Conservation (phyloP, 176 grass and related monocot species). For the Bolboschoenus planiculmis region DNA sequence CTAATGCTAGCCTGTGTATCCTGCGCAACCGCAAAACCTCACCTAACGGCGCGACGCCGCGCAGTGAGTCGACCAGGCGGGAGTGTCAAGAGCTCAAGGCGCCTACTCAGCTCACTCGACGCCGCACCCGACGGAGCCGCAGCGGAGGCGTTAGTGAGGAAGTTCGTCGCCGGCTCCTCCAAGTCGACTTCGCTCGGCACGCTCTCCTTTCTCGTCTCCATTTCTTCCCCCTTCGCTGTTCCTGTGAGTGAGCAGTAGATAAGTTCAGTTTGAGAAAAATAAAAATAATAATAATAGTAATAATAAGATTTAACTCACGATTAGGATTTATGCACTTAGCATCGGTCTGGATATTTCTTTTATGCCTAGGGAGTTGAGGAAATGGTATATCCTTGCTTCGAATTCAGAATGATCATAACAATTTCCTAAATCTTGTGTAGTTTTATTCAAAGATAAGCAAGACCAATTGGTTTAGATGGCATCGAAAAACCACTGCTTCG, state of each 20-base stretch:
- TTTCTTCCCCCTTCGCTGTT: constrained; percentile 54
- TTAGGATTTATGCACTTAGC: not conserved
- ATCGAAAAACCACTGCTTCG: constrained; percentile 47
- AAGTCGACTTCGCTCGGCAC: constrained; percentile 66
- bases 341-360: not conserved
- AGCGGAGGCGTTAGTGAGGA: constrained; percentile 55
- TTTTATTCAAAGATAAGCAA: constrained; percentile 60
- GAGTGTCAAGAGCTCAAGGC: constrained; percentile 51
- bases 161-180: constrained; percentile 64
- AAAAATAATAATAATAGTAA: too few species aligned
- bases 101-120: constrained; percentile 65
- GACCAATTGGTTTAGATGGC: constrained; percentile 77
- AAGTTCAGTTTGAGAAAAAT: too few species aligned
- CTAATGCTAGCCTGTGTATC: not conserved
- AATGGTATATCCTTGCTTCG: not conserved
- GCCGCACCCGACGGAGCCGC: constrained; percentile 47
- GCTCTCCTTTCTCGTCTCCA: constrained; percentile 65
- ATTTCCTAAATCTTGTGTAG: constrained; percentile 25
- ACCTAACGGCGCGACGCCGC: not conserved
- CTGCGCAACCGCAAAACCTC: not conserved
- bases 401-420: not conserved
- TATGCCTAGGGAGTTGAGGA: not conserved
- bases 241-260: constrained; percentile 30
- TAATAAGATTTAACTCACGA: too few species aligned
- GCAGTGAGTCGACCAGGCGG: constrained; percentile 30